A percentile compares a stretch with the other conserved stretches of the same genome.
Conservation (phyloP, 148 eudicot genomes). For the Polygonum maritimum region DNA sequence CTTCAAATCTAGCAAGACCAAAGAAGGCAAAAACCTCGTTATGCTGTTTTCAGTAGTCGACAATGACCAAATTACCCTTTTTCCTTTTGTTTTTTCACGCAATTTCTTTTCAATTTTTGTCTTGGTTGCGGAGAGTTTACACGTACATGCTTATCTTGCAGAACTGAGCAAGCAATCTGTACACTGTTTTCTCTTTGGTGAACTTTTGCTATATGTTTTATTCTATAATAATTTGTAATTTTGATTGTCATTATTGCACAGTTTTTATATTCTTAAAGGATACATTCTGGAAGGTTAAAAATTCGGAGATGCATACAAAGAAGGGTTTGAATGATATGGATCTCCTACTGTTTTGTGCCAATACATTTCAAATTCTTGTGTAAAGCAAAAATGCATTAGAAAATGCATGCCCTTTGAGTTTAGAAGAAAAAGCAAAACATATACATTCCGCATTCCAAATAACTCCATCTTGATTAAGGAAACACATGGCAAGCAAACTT, state of each 20-base stretch:
- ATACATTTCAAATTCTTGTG: not conserved
- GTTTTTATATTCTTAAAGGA: not conserved
- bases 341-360: not conserved
- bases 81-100: not conserved
- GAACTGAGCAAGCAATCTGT: not conserved
- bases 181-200: not conserved
- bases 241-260: not conserved
- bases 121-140: not conserved
- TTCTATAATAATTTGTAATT: not conserved
- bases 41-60: too few species aligned
- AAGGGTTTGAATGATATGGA: not conserved
- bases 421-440: not conserved
- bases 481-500: not conserved
- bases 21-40: not conserved
- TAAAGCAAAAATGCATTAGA: too few species aligned
- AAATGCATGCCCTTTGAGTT: too few species aligned
- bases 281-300: not conserved
- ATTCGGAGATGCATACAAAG: not conserved
- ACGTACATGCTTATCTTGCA: conserved; percentile 4
- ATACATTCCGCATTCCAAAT: not conserved
- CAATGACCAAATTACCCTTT: too few species aligned
- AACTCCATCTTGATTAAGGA: not conserved
- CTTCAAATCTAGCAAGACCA: not conserved
- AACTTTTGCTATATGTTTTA: not conserved
- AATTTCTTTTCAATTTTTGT: not conserved